These are phyloP conservation scores for Globisporangium recalcitrans DNA, from an alignment of 352 stramenopile species.

Conservation along the genomic window DNA sequence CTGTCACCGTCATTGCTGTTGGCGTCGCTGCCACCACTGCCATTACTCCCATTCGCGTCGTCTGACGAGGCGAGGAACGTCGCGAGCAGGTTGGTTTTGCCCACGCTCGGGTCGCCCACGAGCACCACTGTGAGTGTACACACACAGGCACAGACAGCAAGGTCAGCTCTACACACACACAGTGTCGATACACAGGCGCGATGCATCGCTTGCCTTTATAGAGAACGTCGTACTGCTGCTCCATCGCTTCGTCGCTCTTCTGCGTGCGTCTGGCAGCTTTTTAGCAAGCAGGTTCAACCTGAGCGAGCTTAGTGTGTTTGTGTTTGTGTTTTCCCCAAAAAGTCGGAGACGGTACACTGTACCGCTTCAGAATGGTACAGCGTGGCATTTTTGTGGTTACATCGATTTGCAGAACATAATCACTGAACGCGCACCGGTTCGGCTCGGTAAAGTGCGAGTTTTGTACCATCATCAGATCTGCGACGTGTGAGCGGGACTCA, in stretches of 20 bases:
- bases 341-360: no score
- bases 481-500: neutral
- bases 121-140: slow-evolving; percentile 44
- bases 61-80: slow-evolving; percentile 59
- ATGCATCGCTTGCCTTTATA: slow-evolving; percentile 53
- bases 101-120: slow-evolving; percentile 80
- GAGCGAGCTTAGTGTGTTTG: neutral
- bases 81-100: slow-evolving; percentile 88
- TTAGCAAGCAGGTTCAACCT: slow-evolving; percentile 8
- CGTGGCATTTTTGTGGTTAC: neutral
- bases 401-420: no score
- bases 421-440: neutral
- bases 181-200: neutral
- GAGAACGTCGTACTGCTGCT: slow-evolving; percentile 73
- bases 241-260: slow-evolving; percentile 20
- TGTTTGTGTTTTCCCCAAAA: neutral
- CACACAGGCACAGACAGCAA: neutral
- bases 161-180: neutral
- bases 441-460: neutral
- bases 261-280: neutral
- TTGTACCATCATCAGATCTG: neutral
- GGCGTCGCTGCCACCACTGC: neutral
- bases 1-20: neutral
- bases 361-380: neutral
- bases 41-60: slow-evolving; percentile 6